Evolutionary conservation across 1,284 basidiomycete genomes (phyloP).

Genomic region (Malassezia caprae): DNA sequence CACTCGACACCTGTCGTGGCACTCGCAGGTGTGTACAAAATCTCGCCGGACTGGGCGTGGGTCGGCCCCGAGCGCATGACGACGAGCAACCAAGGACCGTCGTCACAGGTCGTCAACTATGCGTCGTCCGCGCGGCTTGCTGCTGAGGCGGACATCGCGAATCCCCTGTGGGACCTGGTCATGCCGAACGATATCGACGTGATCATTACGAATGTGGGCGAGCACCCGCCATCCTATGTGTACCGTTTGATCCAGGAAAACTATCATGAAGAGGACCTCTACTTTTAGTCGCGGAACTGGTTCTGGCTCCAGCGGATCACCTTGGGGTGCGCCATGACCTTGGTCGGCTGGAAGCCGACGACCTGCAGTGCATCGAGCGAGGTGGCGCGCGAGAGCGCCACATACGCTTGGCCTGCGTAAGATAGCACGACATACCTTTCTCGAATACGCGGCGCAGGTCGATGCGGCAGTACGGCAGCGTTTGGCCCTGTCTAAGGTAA

Average conservation of each 20-base stretch:
- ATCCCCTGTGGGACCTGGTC: slow-evolving; percentile 90
- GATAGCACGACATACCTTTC: slow-evolving; percentile 20
- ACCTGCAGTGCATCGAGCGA: slow-evolving; percentile 83
- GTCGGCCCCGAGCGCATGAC: slow-evolving; percentile 24
- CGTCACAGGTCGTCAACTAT: slow-evolving; percentile 59
- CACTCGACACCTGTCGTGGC: slow-evolving; percentile 90
- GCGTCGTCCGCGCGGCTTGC: slow-evolving; percentile 50
- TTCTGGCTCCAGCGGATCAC: slow-evolving; percentile 34
- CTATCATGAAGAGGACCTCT: slow-evolving; percentile 33
- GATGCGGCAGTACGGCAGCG: slow-evolving; percentile 40
- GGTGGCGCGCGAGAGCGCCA: slow-evolving; percentile 88
- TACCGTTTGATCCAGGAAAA: slow-evolving; percentile 47
- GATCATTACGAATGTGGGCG: slow-evolving; percentile 76
- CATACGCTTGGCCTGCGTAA: slow-evolving; percentile 64
- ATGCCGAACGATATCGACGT: slow-evolving; percentile 81
- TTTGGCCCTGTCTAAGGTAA: slow-evolving; percentile 34
- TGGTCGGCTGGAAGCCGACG: slow-evolving; percentile 57
- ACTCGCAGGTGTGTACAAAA: slow-evolving; percentile 87
- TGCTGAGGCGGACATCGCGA: slow-evolving; percentile 79
- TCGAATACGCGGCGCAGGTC: slow-evolving; percentile 43
- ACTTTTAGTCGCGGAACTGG: slow-evolving; percentile 19
- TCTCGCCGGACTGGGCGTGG: slow-evolving; percentile 85
- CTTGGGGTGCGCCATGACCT: slow-evolving; percentile 39
- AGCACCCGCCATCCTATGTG: slow-evolving; percentile 47
- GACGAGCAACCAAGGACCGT: slow-evolving; percentile 50